Evolutionary conservation across 805 yeast genomes (phyloP), one percentile per base, ranked within the genome.

Genomic region (Candida vartiovaarae): DNA sequence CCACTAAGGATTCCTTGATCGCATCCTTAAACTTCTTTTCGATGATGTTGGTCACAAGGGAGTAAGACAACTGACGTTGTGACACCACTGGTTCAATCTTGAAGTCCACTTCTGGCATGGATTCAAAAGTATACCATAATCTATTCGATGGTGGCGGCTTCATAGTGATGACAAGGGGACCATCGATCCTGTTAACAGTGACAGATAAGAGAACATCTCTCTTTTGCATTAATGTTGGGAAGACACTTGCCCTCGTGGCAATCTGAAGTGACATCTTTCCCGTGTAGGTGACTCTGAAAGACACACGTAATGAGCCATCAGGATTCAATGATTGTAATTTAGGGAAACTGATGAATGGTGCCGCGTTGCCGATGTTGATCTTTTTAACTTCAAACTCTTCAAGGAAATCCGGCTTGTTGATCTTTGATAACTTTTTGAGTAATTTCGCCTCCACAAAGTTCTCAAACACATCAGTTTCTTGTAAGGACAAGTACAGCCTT

Each of bases 101-200:
- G 46, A 91, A 60, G 44, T 80, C 83, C 57, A 91, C 63, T 7
- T 72, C 68, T 0, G 99, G 99, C 74, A 82, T 86, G 8, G 74
- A 63, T 48, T 79, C 84, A 61, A 89, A 93, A 2, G 86, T 77
- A 58, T 88, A 93, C 99, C 99, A 93, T 1, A 93, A 56, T 55
- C 99, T 74, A 42, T 79, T 80, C 2, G 95, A 81, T 7, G 99
- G 98, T 2, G 96, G 95, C 1, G 95, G 87, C 58, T 93, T 93
- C 31, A 91, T 59, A 34, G 75, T 67, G 23, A 90, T 55, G 0
- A 84, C 57, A 44, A 91, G 51, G 2, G 84, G 84, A 0, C 99
- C 99, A 40, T 81, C 78, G 4, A 93, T 52, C 52, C 72, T 77
- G 43, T 76, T 75, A 39, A 91, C 63, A 2, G 82, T 80, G 2